Conservation (phyloP, 2,329 filamentous ascomycete genomes). For the Zymoseptoria crescenta region DNA sequence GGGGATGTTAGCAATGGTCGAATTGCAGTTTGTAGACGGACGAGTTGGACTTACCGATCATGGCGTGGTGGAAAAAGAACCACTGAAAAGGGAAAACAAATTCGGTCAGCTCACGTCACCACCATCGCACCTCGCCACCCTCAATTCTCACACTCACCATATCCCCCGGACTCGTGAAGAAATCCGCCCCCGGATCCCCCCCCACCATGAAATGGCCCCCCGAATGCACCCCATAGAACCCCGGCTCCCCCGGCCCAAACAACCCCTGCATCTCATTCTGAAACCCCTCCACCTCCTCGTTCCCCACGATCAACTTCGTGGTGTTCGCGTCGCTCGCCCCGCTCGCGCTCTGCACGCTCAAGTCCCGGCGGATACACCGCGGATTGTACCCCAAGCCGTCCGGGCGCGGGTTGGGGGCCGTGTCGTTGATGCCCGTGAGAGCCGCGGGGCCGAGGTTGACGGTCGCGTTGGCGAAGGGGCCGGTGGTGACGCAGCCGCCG, state of each 20-base stretch:
- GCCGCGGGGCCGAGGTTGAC: conserved; percentile 40
- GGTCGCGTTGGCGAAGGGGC: conserved; percentile 42
- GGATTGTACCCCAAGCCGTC: conserved; percentile 27
- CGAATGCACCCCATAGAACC: conserved; percentile 34
- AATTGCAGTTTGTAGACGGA: too few species aligned
- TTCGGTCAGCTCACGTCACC: too few species aligned
- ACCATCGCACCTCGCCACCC: too few species aligned
- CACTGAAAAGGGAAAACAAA: conserved; percentile 3
- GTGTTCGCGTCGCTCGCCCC: conserved; percentile 14
- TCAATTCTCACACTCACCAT: too few species aligned
- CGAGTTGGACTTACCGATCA: conserved; percentile 28
- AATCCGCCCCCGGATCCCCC: conserved; percentile 40
- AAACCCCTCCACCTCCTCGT: conserved; percentile 15
- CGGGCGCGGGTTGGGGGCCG: conserved; percentile 22
- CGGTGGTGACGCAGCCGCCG: conserved; percentile 46
- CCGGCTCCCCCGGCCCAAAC: conserved; percentile 6
- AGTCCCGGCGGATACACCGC: conserved; percentile 34
- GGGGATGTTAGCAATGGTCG: too few species aligned
- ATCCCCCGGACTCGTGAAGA: conserved; percentile 40
- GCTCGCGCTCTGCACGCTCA: conserved; percentile 15
- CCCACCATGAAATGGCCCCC: conserved; percentile 42
- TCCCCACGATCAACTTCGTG: conserved; percentile 15
- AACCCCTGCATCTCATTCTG: conserved; percentile 23
- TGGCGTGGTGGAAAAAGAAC: conserved; percentile 44
- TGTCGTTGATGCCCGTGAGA: conserved; percentile 29